phyloP scores from a whole-genome alignment of 257 asterid genomes.

The Jaltomata sinuosa region DNA sequence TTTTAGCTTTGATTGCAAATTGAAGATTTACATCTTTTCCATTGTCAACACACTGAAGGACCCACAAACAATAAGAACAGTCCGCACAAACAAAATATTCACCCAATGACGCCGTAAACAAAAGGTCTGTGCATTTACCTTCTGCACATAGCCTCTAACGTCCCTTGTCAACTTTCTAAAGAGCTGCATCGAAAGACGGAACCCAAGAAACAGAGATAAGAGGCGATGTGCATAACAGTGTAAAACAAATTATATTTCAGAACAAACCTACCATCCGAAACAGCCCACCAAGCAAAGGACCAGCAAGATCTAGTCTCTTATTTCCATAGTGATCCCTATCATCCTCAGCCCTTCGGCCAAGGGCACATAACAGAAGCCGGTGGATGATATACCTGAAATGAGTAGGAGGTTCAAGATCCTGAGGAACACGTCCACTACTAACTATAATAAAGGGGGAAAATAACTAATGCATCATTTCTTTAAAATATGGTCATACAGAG shows the following conservation, averaged over 20 bases:
- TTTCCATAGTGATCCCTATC: constrained; percentile 97
- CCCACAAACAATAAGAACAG: constrained; percentile 4
- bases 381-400: constrained; percentile 72
- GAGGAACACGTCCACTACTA: constrained; percentile 4
- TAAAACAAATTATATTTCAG: not conserved
- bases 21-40: constrained; percentile 97
- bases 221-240: not conserved
- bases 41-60: constrained; percentile 79
- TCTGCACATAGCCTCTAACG: constrained; percentile 89
- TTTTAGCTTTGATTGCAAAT: constrained; percentile 96
- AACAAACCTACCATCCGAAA: constrained; percentile 71
- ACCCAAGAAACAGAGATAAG: not conserved
- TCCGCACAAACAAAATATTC: constrained; percentile 5
- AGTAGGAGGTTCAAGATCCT: not conserved
- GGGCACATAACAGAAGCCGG: constrained; percentile 83
- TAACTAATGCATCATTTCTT: not conserved
- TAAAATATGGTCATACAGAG: not conserved
- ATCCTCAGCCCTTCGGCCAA: constrained; percentile 94
- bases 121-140: constrained; percentile 37
- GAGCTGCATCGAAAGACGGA: constrained; percentile 41
- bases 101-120: constrained; percentile 2
- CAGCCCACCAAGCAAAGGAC: constrained; percentile 94
- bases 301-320: constrained; percentile 97
- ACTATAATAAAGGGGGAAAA: not conserved
- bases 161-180: constrained; percentile 96